Evolutionary conservation across 2,329 filamentous ascomycete species (phyloP).

Genomic region (Fusarium pseudocircinatum): DNA sequence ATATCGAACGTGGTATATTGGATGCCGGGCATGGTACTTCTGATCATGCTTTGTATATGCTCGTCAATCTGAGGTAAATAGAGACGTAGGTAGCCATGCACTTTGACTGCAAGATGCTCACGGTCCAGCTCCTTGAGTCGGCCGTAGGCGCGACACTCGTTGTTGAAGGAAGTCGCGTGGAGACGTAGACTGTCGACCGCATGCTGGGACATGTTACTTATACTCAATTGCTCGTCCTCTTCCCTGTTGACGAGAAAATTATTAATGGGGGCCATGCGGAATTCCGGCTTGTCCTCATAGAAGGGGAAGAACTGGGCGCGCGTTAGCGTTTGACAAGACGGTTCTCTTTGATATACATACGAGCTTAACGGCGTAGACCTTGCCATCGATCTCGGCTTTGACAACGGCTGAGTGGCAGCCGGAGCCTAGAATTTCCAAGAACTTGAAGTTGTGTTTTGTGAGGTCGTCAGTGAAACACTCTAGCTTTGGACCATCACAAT

Average conservation of each 20-base stretch:
- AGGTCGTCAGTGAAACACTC: constrained; percentile 13
- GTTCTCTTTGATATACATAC: not conserved
- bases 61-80: not conserved
- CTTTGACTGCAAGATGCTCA: constrained; percentile 6
- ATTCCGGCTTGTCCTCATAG: no score
- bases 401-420: not conserved
- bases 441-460: not conserved
- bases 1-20: not conserved
- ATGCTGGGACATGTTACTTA: not conserved
- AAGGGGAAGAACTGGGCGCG: not conserved
- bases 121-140: constrained; percentile 13
- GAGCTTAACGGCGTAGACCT: not conserved
- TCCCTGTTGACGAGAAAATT: not conserved
- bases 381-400: constrained; percentile 3
- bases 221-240: fast-evolving
- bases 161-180: constrained; percentile 6
- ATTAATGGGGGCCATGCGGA: no score
- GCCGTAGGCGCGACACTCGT: constrained; percentile 22
- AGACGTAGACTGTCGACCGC: not conserved
- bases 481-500: constrained; percentile 15
- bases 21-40: fast-evolving
- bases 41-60: not conserved
- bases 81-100: constrained; percentile 6
- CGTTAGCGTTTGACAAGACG: not conserved
- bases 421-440: fast-evolving